phyloP scores from a whole-genome alignment of 352 stramenopile genomes.

The Phytophthora palmivora region DNA sequence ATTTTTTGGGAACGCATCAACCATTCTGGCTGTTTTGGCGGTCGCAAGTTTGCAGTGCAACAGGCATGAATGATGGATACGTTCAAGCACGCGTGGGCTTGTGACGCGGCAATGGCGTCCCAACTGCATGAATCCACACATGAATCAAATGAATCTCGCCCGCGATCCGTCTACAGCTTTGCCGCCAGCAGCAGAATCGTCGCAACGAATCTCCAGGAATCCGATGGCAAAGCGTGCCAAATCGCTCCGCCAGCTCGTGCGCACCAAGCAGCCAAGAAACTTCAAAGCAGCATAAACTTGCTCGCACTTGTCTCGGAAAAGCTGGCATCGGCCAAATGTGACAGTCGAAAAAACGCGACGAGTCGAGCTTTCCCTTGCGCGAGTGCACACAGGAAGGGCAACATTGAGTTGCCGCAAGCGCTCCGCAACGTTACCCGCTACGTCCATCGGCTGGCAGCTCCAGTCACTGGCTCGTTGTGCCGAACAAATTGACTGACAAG shows the following conservation, averaged over 20 bases:
- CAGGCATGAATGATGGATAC: too few relatives aligned
- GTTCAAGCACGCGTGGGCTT: slow-evolving; percentile 18
- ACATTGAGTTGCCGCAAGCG: slow-evolving; percentile 21
- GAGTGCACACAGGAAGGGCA: slow-evolving; percentile 8
- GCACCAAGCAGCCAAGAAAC: slow-evolving; percentile 16
- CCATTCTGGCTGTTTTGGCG: slow-evolving; percentile 10
- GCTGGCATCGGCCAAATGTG: slow-evolving; percentile 20
- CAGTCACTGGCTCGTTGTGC: too few relatives aligned
- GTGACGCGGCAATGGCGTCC: not conserved
- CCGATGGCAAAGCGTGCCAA: slow-evolving; percentile 12
- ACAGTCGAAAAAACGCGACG: slow-evolving; percentile 33
- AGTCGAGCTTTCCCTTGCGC: slow-evolving; percentile 18
- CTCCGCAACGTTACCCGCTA: too few relatives aligned
- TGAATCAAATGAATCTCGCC: slow-evolving; percentile 4
- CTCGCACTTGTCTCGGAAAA: not conserved
- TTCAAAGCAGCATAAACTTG: slow-evolving; percentile 24
- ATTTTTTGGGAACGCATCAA: too few relatives aligned
- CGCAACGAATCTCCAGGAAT: slow-evolving; percentile 33
- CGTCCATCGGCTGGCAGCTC: too few relatives aligned
- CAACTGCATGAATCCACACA: slow-evolving; percentile 11
- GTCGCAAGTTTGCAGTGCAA: not conserved
- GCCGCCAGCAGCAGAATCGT: not conserved
- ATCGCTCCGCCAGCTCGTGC: slow-evolving; percentile 7
- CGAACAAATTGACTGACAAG: too few relatives aligned
- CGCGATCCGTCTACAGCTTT: not conserved